Percentiles rank a stretch among this genome's conserved stretches.
These are phyloP conservation scores for Jackrogersella minutella DNA, from an alignment of 495 filamentous ascomycete genomes.

Conservation along the genomic window DNA sequence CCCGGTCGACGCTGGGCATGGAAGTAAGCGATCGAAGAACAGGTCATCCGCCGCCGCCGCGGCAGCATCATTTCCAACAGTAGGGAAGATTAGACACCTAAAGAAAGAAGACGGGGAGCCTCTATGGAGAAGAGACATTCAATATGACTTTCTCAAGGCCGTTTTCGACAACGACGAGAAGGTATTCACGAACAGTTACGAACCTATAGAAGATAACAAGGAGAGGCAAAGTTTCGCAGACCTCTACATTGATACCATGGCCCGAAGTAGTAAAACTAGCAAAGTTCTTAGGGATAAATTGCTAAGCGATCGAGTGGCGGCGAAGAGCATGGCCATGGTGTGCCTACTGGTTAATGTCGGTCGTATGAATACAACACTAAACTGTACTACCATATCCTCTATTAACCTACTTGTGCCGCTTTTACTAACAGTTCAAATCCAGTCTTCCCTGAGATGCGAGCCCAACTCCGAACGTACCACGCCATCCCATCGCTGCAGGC, in stretches of 20 bases:
- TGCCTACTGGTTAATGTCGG: conserved; percentile 97
- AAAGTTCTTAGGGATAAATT: conserved; percentile 98
- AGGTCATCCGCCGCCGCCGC: conserved; percentile 17
- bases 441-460: conserved; percentile 99
- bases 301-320: conserved; percentile 87
- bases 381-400: conserved; percentile 71
- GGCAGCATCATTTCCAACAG: conserved; percentile 55
- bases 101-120: conserved; percentile 98
- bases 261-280: conserved; percentile 97
- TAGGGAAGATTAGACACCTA: conserved; percentile 91
- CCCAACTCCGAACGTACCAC: conserved; percentile 96
- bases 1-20: conserved; percentile 38
- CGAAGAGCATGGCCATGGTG: conserved; percentile 99
- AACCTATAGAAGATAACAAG: conserved; percentile 63
- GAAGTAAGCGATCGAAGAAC: conserved; percentile 38
- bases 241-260: conserved; percentile 98
- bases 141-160: conserved; percentile 90
- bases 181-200: conserved; percentile 89
- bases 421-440: conserved; percentile 43
- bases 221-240: conserved; percentile 88
- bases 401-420: background rate
- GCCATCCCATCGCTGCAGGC: conserved; percentile 96
- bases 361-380: conserved; percentile 97
- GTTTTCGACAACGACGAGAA: conserved; percentile 86
- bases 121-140: conserved; percentile 96